Evolutionary conservation across 768 basidiomycete genomes (phyloP).

Genomic region (Mycena rosella): DNA sequence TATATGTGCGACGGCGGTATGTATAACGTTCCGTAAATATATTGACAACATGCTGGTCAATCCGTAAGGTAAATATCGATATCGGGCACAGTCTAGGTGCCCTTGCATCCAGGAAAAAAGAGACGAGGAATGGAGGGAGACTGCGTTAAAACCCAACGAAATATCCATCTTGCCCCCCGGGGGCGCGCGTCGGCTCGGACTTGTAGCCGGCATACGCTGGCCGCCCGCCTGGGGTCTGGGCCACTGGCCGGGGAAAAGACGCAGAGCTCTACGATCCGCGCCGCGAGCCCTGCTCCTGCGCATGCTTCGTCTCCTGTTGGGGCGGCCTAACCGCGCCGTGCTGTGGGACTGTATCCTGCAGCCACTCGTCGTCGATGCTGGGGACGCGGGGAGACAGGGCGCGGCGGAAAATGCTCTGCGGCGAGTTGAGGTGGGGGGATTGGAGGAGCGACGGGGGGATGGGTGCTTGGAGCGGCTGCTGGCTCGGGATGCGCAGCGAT

Average conservation of each 20-base stretch:
- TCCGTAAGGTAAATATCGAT: constrained; percentile 20
- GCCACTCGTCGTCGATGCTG: constrained; percentile 70
- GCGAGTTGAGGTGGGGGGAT: constrained; percentile 67
- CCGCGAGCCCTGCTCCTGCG: constrained; percentile 16
- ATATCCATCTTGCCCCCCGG: constrained; percentile 26
- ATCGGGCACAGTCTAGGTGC: constrained; percentile 1
- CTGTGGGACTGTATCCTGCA: constrained; percentile 72
- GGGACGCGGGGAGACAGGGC: constrained; percentile 52
- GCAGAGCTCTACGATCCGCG: not conserved
- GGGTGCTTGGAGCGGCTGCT: constrained; percentile 52
- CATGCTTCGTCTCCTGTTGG: constrained; percentile 18
- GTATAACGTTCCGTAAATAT: constrained; percentile 10
- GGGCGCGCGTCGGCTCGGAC: constrained; percentile 17
- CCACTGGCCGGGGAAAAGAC: not conserved
- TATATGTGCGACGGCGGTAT: constrained; percentile 6
- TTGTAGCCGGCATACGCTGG: constrained; percentile 4
- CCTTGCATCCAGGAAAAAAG: not conserved
- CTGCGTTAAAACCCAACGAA: constrained; percentile 25
- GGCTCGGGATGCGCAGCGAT: constrained; percentile 53
- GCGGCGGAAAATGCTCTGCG: constrained; percentile 62
- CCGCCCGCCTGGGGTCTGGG: constrained; percentile 15
- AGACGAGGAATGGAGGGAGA: not conserved
- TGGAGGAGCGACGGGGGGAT: constrained; percentile 70
- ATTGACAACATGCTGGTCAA: constrained; percentile 31
- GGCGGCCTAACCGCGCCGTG: constrained; percentile 31